Percentiles rank a stretch among this genome's conserved stretches.
Evolutionary conservation across 305 asterid genomes (phyloP).

Genomic region (Rubia tinctorum): DNA sequence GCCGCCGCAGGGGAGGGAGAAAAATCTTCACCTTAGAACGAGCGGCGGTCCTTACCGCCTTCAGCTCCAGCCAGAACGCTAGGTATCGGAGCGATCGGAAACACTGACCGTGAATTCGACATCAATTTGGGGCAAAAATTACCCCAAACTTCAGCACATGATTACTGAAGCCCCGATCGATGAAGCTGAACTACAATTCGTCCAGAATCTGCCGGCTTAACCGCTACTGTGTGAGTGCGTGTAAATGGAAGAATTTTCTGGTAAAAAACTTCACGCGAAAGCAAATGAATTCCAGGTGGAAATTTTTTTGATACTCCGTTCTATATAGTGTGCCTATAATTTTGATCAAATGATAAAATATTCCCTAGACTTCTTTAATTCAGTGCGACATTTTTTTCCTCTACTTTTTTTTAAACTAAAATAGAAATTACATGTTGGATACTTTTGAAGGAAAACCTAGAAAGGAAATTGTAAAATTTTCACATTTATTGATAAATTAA

Average conservation of each 20-base stretch:
- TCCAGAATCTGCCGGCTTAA: neutral
- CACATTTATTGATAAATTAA: too few relatives aligned
- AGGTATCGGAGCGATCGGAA: conserved; percentile 19
- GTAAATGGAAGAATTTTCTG: neutral
- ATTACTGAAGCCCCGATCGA: neutral
- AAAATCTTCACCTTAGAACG: conserved; percentile 28
- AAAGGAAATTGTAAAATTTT: too few relatives aligned
- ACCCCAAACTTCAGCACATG: conserved; percentile 4
- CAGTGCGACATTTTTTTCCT: neutral
- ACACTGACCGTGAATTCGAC: conserved; percentile 13
- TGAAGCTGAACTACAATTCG: neutral
- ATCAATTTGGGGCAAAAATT: conserved; percentile 4
- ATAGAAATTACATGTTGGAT: too few relatives aligned
- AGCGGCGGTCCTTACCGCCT: conserved; percentile 10
- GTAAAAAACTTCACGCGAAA: neutral
- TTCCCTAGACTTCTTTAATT: neutral
- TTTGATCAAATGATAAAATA: neutral
- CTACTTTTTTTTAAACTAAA: too few relatives aligned
- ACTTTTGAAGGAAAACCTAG: too few relatives aligned
- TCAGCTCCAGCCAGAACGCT: conserved; percentile 11
- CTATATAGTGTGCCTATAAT: neutral
- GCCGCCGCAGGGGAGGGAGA: neutral
- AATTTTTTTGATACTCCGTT: neutral
- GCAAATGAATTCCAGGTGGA: neutral
- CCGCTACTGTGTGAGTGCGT: conserved; percentile 2